Evolutionary conservation across 805 yeast genomes (phyloP).

Genomic region (Zygosaccharomyces lentus): DNA sequence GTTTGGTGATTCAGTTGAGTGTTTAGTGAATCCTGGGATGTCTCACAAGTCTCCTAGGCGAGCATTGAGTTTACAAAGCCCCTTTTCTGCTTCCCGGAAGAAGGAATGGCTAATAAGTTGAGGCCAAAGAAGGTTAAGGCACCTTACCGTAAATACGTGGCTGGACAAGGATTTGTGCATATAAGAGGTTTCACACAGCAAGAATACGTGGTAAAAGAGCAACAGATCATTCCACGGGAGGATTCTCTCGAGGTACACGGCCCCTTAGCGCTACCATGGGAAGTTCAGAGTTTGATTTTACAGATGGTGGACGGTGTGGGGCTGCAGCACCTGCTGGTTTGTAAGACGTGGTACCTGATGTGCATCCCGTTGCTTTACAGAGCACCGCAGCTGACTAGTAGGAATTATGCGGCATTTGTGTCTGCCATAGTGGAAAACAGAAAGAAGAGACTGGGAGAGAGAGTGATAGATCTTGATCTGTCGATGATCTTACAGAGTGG

Average conservation of each 20-base stretch:
- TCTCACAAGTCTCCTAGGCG: constrained; percentile 4
- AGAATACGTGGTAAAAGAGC: constrained; percentile 17
- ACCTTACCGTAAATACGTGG: constrained; percentile 72
- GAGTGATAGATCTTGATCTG: constrained; percentile 66
- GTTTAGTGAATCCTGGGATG: constrained; percentile 4
- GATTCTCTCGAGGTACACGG: constrained; percentile 32
- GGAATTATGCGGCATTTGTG: constrained; percentile 69
- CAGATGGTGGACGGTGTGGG: constrained; percentile 16
- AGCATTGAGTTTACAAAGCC: not conserved
- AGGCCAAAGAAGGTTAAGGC: constrained; percentile 80
- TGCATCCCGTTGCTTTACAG: constrained; percentile 64
- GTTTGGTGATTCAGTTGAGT: not conserved
- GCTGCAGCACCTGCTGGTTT: constrained; percentile 51
- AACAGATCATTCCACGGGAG: constrained; percentile 21
- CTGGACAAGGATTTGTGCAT: constrained; percentile 37
- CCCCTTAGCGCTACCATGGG: constrained; percentile 42
- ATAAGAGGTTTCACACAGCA: constrained; percentile 39
- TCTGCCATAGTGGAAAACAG: constrained; percentile 52
- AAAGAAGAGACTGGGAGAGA: constrained; percentile 48
- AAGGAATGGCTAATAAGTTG: constrained; percentile 73
- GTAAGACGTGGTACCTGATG: constrained; percentile 54
- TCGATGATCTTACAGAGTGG: constrained; percentile 84
- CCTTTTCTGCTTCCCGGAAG: constrained; percentile 1
- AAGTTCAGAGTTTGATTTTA: constrained; percentile 43
- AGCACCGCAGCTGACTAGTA: constrained; percentile 57